Evolutionary conservation across 116 monocot species (phyloP), one percentile per base, ranked within the genome.

Genomic region (Zostera marina): DNA sequence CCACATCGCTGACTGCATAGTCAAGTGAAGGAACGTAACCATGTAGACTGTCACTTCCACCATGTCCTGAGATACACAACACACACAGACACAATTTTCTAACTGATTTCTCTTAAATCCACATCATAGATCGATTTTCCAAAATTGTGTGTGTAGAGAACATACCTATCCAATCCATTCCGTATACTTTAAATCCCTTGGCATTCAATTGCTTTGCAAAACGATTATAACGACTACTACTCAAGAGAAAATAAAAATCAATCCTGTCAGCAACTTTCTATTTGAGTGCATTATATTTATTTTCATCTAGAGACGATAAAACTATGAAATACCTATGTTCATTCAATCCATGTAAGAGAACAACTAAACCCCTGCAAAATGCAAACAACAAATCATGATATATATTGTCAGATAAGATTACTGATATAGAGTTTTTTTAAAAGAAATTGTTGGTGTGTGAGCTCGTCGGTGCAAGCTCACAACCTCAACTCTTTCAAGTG

Each of bases 11-110:
- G 41, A 88, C 81, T 60, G 88, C 94, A 78, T 74, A 77, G 68
- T 94, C 89, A 66, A 94, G 85, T 3, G 87, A 87, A 57, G 79
- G 88, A 60, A 94, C 88, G 68, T 94, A 94, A 23, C 94, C 94
- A 74, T 94, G 88, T 48, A 94, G 60, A 14, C 73, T 77, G 71
- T 85, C 94, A 72, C 94, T 94, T 69, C 88, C 94, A 38, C 94
- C 94, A 66, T 85, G 94, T 22, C 94, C 94, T 94, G 69, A 56
- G 40, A 52, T 15, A 58, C 14, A 20, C 3, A 17, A 5, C 32
- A 32, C 5, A 32, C 5, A 32, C 5, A 1, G 2, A 32, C 32
- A 32, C 32, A 32, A n/a, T n/a, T 32, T 3, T 32, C 32, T 32
- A 3, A 3, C 32, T 32, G 32, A 32, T 3, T 32, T 32, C 32